Evolutionary conservation across 2,329 filamentous ascomycete species (phyloP), one percentile per base, ranked within the genome.

Genomic region (Aspergillus pseudoglaucus): DNA sequence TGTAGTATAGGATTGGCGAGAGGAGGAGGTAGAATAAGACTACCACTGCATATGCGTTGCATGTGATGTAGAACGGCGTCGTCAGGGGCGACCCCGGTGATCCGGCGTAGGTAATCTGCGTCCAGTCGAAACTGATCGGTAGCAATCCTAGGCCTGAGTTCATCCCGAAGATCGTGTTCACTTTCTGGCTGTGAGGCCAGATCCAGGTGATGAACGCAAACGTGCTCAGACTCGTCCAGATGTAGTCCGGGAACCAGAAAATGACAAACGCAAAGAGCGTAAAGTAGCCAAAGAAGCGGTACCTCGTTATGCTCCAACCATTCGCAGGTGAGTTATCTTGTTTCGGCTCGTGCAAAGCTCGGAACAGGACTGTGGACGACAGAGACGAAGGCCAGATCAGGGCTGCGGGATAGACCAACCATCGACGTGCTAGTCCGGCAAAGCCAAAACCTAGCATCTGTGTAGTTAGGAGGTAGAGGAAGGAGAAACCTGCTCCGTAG

Each of bases 21-120:
- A 65, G 61, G 50, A 76, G 58, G 49, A 80, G 61, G 57, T 75
- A 75, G 61, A 83, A 82, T 49, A 81, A 51, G 23, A 81, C 51
- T 42, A 81, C 70, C 27, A 79, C 62, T 17, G 79, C 59, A 18
- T 77, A 77, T 52, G 82, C 83, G 56, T 73, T 72, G 49, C 81
- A 79, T 48, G 79, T 78, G 30, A 58, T 58, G 57, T 80, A 77
- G 47, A 60, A 63, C 1, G 65, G 65, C 6, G 57, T 59, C 23
- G 58, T 58, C 2, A 67, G 51, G 8, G 63, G 63, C 15, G 25
- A 48, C 3, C 58, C 58, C 6, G 63, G 63, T 23, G 25, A 48
- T 3, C 58, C 58, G 7, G 59, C 60, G n/a, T 62, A 64, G 45
- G 54, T 62, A 45, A 66, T 63, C 50, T 64, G 59, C 0, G 63